Percentiles rank a stretch among this genome's conserved stretches.
Conservation (phyloP, 1,139 yeast genomes). For the Pichia sp. region DNA sequence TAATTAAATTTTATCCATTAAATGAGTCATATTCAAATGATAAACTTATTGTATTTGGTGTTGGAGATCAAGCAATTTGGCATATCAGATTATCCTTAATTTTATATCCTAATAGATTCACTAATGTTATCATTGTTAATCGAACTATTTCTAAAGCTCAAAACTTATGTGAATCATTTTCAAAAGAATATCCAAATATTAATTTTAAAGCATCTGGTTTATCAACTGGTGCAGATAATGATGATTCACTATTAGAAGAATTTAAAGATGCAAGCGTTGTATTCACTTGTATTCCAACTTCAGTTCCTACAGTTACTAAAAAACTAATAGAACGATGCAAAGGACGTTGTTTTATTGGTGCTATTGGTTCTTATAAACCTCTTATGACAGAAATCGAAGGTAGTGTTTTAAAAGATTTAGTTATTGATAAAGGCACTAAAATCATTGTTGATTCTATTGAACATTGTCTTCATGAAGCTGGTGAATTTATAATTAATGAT, state of each 20-base stretch:
- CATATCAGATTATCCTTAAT: slow-evolving; percentile 44
- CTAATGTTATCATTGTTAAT: slow-evolving; percentile 41
- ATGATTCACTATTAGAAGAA: slow-evolving; percentile 19
- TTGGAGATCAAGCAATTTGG: slow-evolving; percentile 68
- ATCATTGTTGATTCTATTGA: slow-evolving; percentile 56
- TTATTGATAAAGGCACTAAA: slow-evolving; percentile 30
- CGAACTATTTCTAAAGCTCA: slow-evolving; percentile 40
- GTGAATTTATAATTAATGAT: slow-evolving; percentile 49
- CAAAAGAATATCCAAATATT: slow-evolving; percentile 20
- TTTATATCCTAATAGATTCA: slow-evolving; percentile 35
- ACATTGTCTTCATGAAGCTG: slow-evolving; percentile 56
- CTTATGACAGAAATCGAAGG: slow-evolving; percentile 60
- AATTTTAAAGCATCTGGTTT: slow-evolving; percentile 23
- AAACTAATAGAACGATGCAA: slow-evolving; percentile 32
- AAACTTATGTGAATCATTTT: slow-evolving; percentile 29
- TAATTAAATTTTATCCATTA: slow-evolving; percentile 34
- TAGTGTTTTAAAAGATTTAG: slow-evolving; percentile 31
- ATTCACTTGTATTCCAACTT: slow-evolving; percentile 56
- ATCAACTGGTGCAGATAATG: slow-evolving; percentile 14
- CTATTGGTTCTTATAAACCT: slow-evolving; percentile 67
- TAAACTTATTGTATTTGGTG: slow-evolving; percentile 46
- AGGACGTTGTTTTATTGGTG: slow-evolving; percentile 43
- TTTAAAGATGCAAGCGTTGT: slow-evolving; percentile 37
- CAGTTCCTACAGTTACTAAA: slow-evolving; percentile 39
- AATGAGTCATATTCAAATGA: slow-evolving; percentile 15